Evolutionary conservation across 805 yeast species (phyloP).

Genomic region (Hanseniaspora guilliermondii): DNA sequence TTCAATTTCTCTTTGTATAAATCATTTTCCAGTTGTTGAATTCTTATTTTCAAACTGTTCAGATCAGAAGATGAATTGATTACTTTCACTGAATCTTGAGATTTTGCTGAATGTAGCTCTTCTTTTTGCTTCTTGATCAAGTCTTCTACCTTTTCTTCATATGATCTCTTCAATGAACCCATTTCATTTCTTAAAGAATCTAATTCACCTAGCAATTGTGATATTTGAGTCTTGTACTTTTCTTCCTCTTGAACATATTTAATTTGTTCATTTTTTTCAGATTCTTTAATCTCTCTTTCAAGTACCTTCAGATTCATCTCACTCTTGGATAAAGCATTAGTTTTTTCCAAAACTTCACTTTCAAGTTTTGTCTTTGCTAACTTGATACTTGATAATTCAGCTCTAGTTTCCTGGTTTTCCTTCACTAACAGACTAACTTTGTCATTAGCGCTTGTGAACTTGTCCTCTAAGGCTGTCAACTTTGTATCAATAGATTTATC

Average conservation of each 20-base stretch:
- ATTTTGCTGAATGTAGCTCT: slow-evolving; percentile 30
- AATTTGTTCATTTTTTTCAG: slow-evolving; percentile 22
- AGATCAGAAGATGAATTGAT: slow-evolving; percentile 25
- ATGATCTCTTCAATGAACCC: slow-evolving; percentile 34
- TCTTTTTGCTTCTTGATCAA: background rate
- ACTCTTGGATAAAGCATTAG: background rate
- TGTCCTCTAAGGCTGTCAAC: slow-evolving; percentile 26
- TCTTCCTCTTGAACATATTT: slow-evolving; percentile 16
- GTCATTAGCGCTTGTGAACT: slow-evolving; percentile 27
- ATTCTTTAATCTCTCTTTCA: slow-evolving; percentile 28
- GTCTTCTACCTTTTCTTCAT: background rate
- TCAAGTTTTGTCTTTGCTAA: slow-evolving; percentile 28
- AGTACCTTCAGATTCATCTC: slow-evolving; percentile 23
- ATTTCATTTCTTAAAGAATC: slow-evolving; percentile 22
- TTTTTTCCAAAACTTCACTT: background rate
- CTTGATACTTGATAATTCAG: slow-evolving; percentile 30
- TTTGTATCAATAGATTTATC: slow-evolving; percentile 29
- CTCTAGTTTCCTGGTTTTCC: slow-evolving; percentile 36
- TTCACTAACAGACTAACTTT: slow-evolving; percentile 30
- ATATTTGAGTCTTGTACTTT: slow-evolving; percentile 23
- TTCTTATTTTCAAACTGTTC: slow-evolving; percentile 22
- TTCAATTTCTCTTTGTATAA: slow-evolving; percentile 25
- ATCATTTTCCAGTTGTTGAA: slow-evolving; percentile 30
- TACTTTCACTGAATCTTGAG: background rate
- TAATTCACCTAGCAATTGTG: slow-evolving; percentile 22